Conservation (phyloP, 768 basidiomycete genomes). For the Mycena rosella region DNA sequence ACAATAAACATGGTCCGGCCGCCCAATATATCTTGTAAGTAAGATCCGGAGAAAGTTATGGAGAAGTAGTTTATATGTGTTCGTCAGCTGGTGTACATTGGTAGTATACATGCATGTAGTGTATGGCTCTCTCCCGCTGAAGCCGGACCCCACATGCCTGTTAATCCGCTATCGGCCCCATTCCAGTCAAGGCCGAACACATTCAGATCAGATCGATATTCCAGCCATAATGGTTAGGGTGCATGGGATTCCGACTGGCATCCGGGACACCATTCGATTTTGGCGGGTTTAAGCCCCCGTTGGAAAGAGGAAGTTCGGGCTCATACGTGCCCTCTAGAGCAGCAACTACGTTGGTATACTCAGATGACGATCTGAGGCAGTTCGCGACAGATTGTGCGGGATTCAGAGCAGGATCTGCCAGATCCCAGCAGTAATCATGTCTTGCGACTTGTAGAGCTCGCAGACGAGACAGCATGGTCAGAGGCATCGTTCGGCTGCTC, state of each 20-base stretch:
- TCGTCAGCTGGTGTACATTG: conserved; percentile 33
- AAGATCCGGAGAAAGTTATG: conserved; percentile 27
- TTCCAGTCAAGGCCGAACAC: conserved; percentile 36
- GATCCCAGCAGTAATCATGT: conserved; percentile 34
- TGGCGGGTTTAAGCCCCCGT: neutral
- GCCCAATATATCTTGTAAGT: conserved; percentile 34
- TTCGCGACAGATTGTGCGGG: conserved; percentile 32
- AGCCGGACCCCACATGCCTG: conserved; percentile 26
- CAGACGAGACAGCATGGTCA: conserved; percentile 33
- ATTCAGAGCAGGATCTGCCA: conserved; percentile 32
- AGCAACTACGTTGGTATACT: conserved; percentile 34
- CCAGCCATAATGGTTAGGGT: conserved; percentile 36
- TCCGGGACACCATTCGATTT: conserved; percentile 23
- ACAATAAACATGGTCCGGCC: conserved; percentile 2
- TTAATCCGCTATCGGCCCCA: conserved; percentile 34
- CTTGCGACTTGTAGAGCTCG: conserved; percentile 28
- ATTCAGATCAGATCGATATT: conserved; percentile 40
- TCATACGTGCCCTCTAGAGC: conserved; percentile 35
- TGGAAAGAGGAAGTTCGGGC: conserved; percentile 12
- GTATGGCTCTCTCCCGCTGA: conserved; percentile 21
- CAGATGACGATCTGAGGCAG: conserved; percentile 28
- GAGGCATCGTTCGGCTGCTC: conserved; percentile 35
- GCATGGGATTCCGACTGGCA: conserved; percentile 12
- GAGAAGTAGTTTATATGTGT: conserved; percentile 5
- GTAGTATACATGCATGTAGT: conserved; percentile 22